phyloP scores from a whole-genome alignment of 192 early-diverging fungal species.

The Radiomyces spectabilis region DNA sequence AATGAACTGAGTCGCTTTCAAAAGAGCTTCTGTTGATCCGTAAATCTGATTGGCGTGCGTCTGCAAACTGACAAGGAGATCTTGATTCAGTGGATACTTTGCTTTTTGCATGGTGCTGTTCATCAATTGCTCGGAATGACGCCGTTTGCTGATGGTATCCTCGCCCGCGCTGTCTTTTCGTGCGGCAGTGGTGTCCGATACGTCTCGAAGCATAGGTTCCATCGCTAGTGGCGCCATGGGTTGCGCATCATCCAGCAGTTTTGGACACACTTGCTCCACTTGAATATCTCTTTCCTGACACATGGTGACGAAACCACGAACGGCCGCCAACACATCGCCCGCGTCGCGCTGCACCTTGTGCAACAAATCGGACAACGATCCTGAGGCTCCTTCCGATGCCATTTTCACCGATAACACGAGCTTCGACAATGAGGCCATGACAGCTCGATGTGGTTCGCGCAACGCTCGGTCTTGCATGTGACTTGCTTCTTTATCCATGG shows the following conservation, averaged over 20 bases:
- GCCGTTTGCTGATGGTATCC: background rate
- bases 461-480: slow-evolving; percentile 58
- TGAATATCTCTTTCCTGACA: slow-evolving; percentile 29
- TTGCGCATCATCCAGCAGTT: slow-evolving; percentile 1
- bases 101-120: slow-evolving; percentile 16
- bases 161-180: too few relatives aligned
- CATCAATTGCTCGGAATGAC: too few relatives aligned
- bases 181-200: too few relatives aligned
- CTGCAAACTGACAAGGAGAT: slow-evolving; percentile 14
- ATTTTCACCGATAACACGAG: slow-evolving; percentile 82
- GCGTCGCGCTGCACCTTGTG: slow-evolving; percentile 68
- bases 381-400: slow-evolving; percentile 46
- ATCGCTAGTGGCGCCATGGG: too few relatives aligned
- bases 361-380: slow-evolving; percentile 26
- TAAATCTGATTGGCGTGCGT: slow-evolving; percentile 21
- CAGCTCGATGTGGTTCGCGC: slow-evolving; percentile 64
- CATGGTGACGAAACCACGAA: slow-evolving; percentile 62
- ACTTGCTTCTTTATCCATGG: slow-evolving; percentile 60
- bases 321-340: slow-evolving; percentile 67
- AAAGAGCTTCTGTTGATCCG: slow-evolving; percentile 19
- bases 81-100: slow-evolving; percentile 21
- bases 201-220: too few relatives aligned
- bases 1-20: too few relatives aligned
- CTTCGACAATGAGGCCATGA: slow-evolving; percentile 79
- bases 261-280: slow-evolving; percentile 34